Conservation (phyloP, 306 rosid genomes). For the Prunus salicina region DNA sequence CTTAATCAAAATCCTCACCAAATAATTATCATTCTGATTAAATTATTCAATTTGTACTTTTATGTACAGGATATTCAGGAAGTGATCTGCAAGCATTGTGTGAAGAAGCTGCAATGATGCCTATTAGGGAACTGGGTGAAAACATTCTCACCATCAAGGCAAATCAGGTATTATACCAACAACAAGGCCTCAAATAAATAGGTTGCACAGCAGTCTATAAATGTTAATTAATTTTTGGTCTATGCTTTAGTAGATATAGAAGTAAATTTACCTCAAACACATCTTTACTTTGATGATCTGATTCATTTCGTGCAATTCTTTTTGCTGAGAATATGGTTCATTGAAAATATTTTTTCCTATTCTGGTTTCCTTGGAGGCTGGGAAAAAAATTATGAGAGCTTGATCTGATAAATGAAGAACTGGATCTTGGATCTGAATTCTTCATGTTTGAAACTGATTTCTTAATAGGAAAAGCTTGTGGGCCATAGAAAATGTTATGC, state of each 20-base stretch:
- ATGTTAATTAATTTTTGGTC: neutral
- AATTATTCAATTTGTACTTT: neutral
- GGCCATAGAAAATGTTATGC: no score
- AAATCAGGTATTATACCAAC: conserved; percentile 62
- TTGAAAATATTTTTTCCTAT: neutral
- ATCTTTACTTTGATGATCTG: neutral
- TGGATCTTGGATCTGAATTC: neutral
- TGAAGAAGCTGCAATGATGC: conserved; percentile 99
- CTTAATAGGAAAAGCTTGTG: no score
- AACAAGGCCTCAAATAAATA: neutral
- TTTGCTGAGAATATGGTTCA: no score
- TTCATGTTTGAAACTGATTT: no score
- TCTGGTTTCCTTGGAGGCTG: neutral
- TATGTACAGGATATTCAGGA: conserved; percentile 82
- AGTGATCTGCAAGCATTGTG: conserved; percentile 98
- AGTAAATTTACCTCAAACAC: neutral
- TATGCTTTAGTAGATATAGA: neutral
- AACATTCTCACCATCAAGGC: conserved; percentile 76
- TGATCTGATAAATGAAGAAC: neutral
- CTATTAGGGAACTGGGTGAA: conserved; percentile 90
- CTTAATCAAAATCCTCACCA: neutral
- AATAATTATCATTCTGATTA: neutral
- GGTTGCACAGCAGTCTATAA: neutral
- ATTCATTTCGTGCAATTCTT: neutral
- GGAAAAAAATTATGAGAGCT: neutral